Evolutionary conservation across 164 flowering plant species (phyloP), one percentile per base, ranked within the genome.

Genomic region (Santalum album): DNA sequence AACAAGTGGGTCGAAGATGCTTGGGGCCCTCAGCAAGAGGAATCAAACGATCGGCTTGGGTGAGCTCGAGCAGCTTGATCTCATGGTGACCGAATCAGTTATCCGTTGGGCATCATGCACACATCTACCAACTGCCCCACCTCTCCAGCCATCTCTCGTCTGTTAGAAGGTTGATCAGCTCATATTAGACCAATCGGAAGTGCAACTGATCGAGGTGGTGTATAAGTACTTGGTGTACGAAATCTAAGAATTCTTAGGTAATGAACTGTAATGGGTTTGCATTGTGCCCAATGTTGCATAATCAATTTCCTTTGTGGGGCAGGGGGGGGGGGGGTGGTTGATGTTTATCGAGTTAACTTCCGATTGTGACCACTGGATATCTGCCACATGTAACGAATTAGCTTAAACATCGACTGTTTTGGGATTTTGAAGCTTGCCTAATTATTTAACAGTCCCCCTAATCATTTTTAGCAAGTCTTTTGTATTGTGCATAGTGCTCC

Each of bases 61-160:
- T 36, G 97, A 86, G 74, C 54, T 75, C 46, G 86, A 79, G 48
- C 95, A 81, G 55, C 65, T 90, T 25, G 78, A 84, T 70, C 67
- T 84, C 26, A 67, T 82, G 60, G 87, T 79, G 51, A 78, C 84
- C 1, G 95, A 83, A 63, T 84, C 97, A 12, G 75, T 90, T 3
- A 80, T 90, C 38, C 81, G 97, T 6, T 90, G 97, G 97, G 88
- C 89, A 14, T 90, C 97, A 18, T 87, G 95, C 77, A 86, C 97
- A 0, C 64, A 78, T 63, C 68, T 89, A 44, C 72, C 86, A 1
- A 76, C 74, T 17, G 74, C 81, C 7, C 68, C 85, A 15, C 82
- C 96, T 34, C 79, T 88, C 51, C 75, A 78, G 60, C 82, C 77
- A 9, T 89, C 96, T 34, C 84, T 86, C 24, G 95, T 86, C 7